Evolutionary conservation across 306 rosid species (phyloP).

Genomic region (Begonia fuchsioides): DNA sequence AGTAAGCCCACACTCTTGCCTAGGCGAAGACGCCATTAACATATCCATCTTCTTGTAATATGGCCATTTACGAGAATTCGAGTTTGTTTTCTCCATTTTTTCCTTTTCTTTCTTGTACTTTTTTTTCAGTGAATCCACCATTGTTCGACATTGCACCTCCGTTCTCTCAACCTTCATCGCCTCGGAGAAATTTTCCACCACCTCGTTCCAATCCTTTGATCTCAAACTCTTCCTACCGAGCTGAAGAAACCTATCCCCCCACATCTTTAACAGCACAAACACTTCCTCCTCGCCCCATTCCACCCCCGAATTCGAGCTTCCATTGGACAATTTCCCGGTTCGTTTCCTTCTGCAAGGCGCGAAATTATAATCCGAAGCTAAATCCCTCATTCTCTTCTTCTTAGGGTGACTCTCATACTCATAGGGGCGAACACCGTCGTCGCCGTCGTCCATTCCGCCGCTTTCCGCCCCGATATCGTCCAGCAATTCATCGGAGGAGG

Average conservation of each 20-base stretch:
- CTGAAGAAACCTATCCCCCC: conserved; percentile 69
- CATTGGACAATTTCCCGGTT: conserved; percentile 13
- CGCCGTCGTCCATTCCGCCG: too few relatives aligned
- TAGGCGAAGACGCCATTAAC: too few relatives aligned
- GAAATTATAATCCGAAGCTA: conserved; percentile 31
- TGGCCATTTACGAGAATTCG: too few relatives aligned
- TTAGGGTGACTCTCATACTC: conserved; percentile 32
- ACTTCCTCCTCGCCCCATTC: conserved; percentile 57
- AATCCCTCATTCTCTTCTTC: conserved; percentile 34
- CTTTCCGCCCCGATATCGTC: too few relatives aligned
- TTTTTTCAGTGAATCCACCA: too few relatives aligned
- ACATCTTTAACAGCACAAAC: conserved; percentile 50
- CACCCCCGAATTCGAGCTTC: conserved; percentile 7
- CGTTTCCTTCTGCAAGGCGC: conserved; percentile 14
- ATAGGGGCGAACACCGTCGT: conserved; percentile 11
- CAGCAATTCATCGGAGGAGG: too few relatives aligned
- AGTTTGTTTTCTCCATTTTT: too few relatives aligned
- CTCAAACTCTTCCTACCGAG: conserved; percentile 74
- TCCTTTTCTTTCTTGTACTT: too few relatives aligned
- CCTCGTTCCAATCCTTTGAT: conserved; percentile 65
- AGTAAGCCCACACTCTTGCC: too few relatives aligned
- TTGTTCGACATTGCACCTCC: conserved; percentile 28
- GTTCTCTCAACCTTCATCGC: conserved; percentile 28
- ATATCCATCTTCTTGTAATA: too few relatives aligned
- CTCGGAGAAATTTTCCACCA: conserved; percentile 55